Percentiles rank a stretch among this genome's conserved stretches.
Conservation (phyloP, 2,329 filamentous ascomycete species). For the Scytalidium lignicola region DNA sequence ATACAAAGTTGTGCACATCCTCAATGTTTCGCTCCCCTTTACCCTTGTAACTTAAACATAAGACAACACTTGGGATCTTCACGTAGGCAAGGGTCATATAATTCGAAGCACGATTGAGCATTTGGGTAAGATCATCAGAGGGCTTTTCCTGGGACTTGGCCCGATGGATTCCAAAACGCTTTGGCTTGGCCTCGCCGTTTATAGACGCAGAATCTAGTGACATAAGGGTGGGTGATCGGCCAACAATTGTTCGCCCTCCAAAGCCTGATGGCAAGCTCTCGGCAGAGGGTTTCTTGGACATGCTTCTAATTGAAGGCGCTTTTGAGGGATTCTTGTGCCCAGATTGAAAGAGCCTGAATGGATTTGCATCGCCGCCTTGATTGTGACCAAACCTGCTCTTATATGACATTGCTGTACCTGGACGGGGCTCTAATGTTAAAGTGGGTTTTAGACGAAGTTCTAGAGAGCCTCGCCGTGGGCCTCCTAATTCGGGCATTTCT, state of each 20-base stretch:
- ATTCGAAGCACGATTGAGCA: constrained; percentile 91
- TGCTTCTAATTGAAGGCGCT: constrained; percentile 15
- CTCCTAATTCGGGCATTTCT: constrained; percentile 43
- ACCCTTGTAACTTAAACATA: constrained; percentile 95
- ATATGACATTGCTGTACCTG: constrained; percentile 14
- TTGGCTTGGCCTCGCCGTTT: constrained; percentile 28
- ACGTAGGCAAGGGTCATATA: constrained; percentile 98
- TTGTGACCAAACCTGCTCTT: constrained; percentile 20
- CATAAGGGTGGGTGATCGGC: constrained; percentile 17
- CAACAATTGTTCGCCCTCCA: constrained; percentile 18
- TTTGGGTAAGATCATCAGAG: constrained; percentile 88
- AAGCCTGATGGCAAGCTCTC: constrained; percentile 24
- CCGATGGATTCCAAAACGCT: constrained; percentile 49
- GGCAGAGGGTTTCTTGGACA: constrained; percentile 25
- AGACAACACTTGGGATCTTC: constrained; percentile 88
- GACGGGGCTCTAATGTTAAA: constrained; percentile 49
- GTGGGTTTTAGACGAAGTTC: constrained; percentile 82
- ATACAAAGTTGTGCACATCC: constrained; percentile 96
- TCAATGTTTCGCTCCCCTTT: constrained; percentile 93
- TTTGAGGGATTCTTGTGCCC: constrained; percentile 24
- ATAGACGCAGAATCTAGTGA: constrained; percentile 20
- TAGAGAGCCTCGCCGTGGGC: constrained; percentile 65
- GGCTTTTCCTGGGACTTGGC: constrained; percentile 51
- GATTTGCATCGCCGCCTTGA: constrained; percentile 25
- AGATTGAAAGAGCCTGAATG: constrained; percentile 39